These are phyloP conservation scores for Epichloe amarillans DNA, from an alignment of 2,329 filamentous ascomycete species.

Conservation along the genomic window DNA sequence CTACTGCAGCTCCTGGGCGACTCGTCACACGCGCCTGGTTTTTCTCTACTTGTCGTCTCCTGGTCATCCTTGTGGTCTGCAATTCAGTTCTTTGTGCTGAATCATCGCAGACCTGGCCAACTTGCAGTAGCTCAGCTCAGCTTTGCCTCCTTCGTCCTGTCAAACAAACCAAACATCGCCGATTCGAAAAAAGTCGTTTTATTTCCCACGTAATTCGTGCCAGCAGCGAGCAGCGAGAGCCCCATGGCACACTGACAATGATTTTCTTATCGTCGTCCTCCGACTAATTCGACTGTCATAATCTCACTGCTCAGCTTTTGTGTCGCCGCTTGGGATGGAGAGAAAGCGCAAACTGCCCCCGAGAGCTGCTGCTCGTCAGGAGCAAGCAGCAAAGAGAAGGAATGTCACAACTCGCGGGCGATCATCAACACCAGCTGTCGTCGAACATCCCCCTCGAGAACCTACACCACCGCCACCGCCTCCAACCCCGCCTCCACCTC, in stretches of 20 bases:
- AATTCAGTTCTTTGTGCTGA: background rate
- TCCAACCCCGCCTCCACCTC: conserved; percentile 23
- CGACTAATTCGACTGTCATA: conserved; percentile 3
- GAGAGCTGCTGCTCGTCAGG: conserved; percentile 46
- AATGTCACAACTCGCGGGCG: conserved; percentile 41
- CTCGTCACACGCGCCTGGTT: background rate
- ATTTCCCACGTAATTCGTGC: background rate
- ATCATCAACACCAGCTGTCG: conserved; percentile 31
- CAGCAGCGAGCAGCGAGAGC: background rate
- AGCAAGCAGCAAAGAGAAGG: conserved; percentile 47
- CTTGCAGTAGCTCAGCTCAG: too few species aligned
- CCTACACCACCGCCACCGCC: conserved; percentile 16
- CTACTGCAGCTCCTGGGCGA: background rate
- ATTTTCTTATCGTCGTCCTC: conserved; percentile 7
- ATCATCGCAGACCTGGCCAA: too few species aligned
- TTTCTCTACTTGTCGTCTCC: background rate
- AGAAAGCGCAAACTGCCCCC: conserved; percentile 54
- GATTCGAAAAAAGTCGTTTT: too few species aligned
- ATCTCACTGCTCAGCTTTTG: background rate
- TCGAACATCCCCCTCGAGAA: conserved; percentile 21
- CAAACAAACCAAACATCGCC: too few species aligned
- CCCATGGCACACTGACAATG: conserved; percentile 21
- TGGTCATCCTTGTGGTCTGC: background rate
- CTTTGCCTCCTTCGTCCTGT: too few species aligned
- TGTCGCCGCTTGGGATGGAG: conserved; percentile 34